phyloP scores from a whole-genome alignment of 495 filamentous ascomycete genomes.

The Penicillium verhagenii region DNA sequence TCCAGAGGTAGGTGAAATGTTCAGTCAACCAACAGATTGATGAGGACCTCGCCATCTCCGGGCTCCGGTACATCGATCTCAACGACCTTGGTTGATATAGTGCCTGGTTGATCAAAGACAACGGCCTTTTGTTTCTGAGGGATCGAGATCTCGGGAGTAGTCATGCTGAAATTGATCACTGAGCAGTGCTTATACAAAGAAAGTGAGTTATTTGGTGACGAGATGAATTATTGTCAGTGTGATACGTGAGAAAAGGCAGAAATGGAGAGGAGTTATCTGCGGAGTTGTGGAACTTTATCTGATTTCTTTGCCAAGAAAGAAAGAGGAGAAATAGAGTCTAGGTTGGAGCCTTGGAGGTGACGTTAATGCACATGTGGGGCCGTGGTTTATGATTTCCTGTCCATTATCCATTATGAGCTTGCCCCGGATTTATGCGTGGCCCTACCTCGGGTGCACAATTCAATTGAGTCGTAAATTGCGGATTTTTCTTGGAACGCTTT shows the following conservation, averaged over 20 bases:
- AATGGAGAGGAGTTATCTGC: neutral
- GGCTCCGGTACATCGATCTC: slow-evolving; percentile 67
- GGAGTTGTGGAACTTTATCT: neutral
- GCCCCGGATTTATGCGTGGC: neutral
- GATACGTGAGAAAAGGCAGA: too few relatives aligned
- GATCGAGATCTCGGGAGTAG: slow-evolving; percentile 51
- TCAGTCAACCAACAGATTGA: slow-evolving; percentile 55
- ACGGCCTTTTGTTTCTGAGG: slow-evolving; percentile 66
- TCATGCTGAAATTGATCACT: slow-evolving; percentile 15
- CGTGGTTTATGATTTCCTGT: neutral
- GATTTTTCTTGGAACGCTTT: neutral
- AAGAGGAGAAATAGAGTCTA: slow-evolving; percentile 7
- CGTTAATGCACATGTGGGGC: neutral
- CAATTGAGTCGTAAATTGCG: neutral
- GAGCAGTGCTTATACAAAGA: neutral
- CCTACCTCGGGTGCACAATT: neutral
- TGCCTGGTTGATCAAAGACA: slow-evolving; percentile 68
- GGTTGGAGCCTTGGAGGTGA: neutral
- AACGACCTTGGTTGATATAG: slow-evolving; percentile 64
- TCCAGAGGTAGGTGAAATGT: neutral
- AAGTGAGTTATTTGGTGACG: neutral
- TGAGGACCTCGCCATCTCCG: slow-evolving; percentile 60
- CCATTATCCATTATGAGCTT: neutral
- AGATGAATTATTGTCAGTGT: neutral
- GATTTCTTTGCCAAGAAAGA: neutral